phyloP scores from a whole-genome alignment of 208 protist genomes.

The Trichomonas gallinae region DNA sequence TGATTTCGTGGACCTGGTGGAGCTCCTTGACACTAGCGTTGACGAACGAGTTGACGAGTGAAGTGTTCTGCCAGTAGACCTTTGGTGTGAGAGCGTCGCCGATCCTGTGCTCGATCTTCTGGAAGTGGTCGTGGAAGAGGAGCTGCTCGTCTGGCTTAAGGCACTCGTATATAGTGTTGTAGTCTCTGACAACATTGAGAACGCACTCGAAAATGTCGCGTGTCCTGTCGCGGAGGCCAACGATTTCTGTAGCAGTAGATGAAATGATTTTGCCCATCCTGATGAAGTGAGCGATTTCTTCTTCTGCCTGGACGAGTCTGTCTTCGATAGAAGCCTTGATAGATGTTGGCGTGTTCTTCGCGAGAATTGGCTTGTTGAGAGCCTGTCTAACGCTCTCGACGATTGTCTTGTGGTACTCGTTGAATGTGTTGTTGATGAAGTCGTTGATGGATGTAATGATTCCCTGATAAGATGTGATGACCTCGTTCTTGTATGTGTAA shows the following conservation, averaged over 20 bases:
- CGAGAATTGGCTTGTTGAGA: not conserved
- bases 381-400: not conserved
- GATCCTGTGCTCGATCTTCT: conserved; percentile 68
- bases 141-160: conserved; percentile 66
- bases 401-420: not conserved
- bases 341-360: not conserved
- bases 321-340: not conserved
- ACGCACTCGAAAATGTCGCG: conserved; percentile 69
- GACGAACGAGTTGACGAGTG: conserved; percentile 79
- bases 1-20: conserved; percentile 60
- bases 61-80: conserved; percentile 73
- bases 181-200: conserved; percentile 69
- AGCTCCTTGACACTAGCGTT: conserved; percentile 65
- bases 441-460: not conserved
- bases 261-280: conserved; percentile 65
- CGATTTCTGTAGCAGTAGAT: conserved; percentile 60
- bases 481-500: conserved; percentile 7
- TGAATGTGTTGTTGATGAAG: conserved; percentile 1
- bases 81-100: conserved; percentile 64
- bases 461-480: not conserved
- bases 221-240: conserved; percentile 64
- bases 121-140: conserved; percentile 74
- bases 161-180: conserved; percentile 73
- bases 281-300: not conserved
- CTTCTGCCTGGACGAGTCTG: not conserved